These are phyloP conservation scores for Ascochyta rabiei DNA, from an alignment of 2,329 filamentous ascomycete species.

Conservation along the genomic window DNA sequence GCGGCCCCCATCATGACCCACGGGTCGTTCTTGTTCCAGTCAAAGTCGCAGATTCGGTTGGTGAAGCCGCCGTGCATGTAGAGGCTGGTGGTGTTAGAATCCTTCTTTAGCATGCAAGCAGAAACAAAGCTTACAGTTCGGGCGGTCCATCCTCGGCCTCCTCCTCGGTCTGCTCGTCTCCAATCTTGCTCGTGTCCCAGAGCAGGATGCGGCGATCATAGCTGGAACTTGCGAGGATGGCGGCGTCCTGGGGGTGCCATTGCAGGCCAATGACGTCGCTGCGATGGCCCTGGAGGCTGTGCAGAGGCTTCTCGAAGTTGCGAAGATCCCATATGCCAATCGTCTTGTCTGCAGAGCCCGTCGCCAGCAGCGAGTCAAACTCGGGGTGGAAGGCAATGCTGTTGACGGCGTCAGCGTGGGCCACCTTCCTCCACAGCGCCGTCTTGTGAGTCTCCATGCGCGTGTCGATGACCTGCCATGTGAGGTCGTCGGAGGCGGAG, in stretches of 20 bases:
- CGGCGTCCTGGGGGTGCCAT: slow-evolving; percentile 91
- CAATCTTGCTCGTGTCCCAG: slow-evolving; percentile 92
- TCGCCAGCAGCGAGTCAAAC: slow-evolving; percentile 88
- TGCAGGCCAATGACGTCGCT: slow-evolving; percentile 90
- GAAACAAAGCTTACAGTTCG: slow-evolving; percentile 73
- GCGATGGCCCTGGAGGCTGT: slow-evolving; percentile 85
- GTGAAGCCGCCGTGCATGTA: slow-evolving; percentile 99
- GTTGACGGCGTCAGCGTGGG: slow-evolving; percentile 93
- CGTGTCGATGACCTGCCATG: slow-evolving; percentile 89
- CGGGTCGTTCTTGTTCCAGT: slow-evolving; percentile 95
- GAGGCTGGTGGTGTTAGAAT: slow-evolving; percentile 59
- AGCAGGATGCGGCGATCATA: slow-evolving; percentile 94
- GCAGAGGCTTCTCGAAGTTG: slow-evolving; percentile 86
- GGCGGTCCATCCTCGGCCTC: slow-evolving; percentile 94
- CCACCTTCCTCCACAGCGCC: slow-evolving; percentile 72
- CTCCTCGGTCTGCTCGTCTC: slow-evolving; percentile 92
- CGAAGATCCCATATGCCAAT: slow-evolving; percentile 95
- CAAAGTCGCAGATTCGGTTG: slow-evolving; percentile 94
- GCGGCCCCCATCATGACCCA: slow-evolving; percentile 96
- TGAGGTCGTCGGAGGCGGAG: slow-evolving; percentile 93
- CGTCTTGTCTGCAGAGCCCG: slow-evolving; percentile 92
- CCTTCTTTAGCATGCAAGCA: background rate
- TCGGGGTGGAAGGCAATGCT: slow-evolving; percentile 93
- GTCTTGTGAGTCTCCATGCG: slow-evolving; percentile 69
- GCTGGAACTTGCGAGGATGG: slow-evolving; percentile 86